Conservation (phyloP, 306 rosid genomes). For the Sicyos edulis region DNA sequence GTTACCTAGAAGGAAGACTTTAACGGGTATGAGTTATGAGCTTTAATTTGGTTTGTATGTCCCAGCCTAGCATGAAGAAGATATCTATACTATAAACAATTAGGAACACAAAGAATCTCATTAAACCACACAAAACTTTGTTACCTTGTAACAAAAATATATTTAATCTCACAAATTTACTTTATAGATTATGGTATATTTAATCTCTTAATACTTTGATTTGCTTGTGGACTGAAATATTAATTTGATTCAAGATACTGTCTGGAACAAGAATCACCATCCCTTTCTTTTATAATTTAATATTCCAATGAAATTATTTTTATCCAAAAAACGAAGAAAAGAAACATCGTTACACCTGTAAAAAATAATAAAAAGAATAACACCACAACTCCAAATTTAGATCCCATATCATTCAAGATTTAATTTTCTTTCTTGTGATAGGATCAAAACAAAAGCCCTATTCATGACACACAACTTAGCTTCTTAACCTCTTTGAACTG, state of each 20-base stretch:
- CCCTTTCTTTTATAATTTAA: no score
- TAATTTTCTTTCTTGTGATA: not conserved
- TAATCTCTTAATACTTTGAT: not conserved
- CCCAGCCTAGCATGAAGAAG: conserved; percentile 8
- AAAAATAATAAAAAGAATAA: not conserved
- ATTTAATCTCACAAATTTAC: no score
- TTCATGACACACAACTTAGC: not conserved
- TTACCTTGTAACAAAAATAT: not conserved
- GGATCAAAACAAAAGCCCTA: not conserved
- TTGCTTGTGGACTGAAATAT: not conserved
- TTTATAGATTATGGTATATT: no score
- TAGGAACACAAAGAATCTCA: not conserved
- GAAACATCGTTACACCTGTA: not conserved
- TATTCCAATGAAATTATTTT: no score
- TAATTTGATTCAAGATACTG: not conserved
- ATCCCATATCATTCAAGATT: not conserved
- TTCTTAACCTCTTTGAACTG: not conserved
- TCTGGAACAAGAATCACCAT: no score
- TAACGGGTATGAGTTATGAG: not conserved
- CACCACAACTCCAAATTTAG: not conserved
- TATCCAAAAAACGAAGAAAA: no score
- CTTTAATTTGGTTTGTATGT: conserved; percentile 4
- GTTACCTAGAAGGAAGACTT: not conserved
- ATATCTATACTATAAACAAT: not conserved
- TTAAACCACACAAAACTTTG: not conserved